Evolutionary conservation across 768 basidiomycete species (phyloP), one percentile per base, ranked within the genome.

Genomic region (Gymnopilus junonius): DNA sequence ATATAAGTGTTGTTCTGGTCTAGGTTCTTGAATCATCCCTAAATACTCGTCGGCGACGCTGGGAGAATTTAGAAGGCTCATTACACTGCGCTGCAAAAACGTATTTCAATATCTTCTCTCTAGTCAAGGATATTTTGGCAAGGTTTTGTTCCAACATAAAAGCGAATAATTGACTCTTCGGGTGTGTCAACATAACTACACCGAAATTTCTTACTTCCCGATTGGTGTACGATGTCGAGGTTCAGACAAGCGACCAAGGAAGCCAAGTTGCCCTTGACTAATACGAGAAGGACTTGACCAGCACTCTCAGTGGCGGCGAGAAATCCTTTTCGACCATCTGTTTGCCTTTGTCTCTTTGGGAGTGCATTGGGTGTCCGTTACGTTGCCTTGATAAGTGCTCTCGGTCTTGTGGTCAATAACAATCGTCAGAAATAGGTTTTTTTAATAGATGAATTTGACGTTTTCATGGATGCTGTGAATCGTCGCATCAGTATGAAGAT

Each of bases 251-350:
- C 58, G 93, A 95, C 66, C 87, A 90, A 69, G 78, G 83, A 31
- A 88, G 88, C 0, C 88, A 90, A 73, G 83, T 79, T 3, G 76
- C 72, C 21, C 80, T n/a, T n/a, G n/a, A n/a, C n/a, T n/a, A n/a
- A n/a, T n/a, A 83, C 34, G 92, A 94, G 67, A 94, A 94, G 74
- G 92, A 95, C 70, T 91, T n/a, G n/a, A n/a, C 94, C 3, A 88
- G 88, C 35, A 90, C 91, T 29, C 81, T 96, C n/a, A 94, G 92
- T 67, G 96, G 96, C 48, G 96, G 97, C 39, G 97, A 99, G 75
- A 97, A 97, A 75, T 96, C 94, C 6, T 99, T 97, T 77, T 93
- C 95, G 6, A 99, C 97, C 0, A 94, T 98, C 65, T 96, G 95
- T 68, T 76, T 99, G 55, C 79, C 99, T 48, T 79, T 99, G n/a